These are phyloP conservation scores for Trypanosoma conorhini DNA, from an alignment of 208 protist species.

Conservation along the genomic window DNA sequence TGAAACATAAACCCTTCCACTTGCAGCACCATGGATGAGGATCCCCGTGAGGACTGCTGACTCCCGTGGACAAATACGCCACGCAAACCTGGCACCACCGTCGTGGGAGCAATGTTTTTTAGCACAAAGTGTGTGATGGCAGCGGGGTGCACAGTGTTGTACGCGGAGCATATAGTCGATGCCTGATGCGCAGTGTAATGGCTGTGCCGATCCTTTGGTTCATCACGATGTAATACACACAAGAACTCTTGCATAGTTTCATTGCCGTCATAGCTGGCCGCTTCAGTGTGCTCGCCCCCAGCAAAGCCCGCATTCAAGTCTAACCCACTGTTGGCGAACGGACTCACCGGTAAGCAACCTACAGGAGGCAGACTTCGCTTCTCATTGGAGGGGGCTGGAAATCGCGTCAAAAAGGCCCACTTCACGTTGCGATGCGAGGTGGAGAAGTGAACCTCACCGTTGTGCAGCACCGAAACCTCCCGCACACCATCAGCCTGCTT, in stretches of 20 bases:
- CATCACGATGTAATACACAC: conserved; percentile 79
- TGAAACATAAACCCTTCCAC: conserved; percentile 40
- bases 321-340: conserved; percentile 4
- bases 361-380: background rate
- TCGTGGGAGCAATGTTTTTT: conserved; percentile 47
- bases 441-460: conserved; percentile 51
- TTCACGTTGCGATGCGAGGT: conserved; percentile 58
- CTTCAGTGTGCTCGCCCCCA: background rate
- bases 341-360: conserved; percentile 5
- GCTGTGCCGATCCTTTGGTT: conserved; percentile 54
- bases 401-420: conserved; percentile 63
- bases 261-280: background rate
- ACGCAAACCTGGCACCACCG: conserved; percentile 44
- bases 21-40: conserved; percentile 26
- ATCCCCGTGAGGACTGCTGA: conserved; percentile 25
- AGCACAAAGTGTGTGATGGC: conserved; percentile 56
- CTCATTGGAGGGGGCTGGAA: conserved; percentile 25
- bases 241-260: conserved; percentile 54
- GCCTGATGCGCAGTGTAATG: conserved; percentile 56
- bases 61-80: conserved; percentile 71
- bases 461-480: conserved; percentile 58
- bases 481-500: conserved; percentile 46
- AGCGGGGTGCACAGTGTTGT: conserved; percentile 43
- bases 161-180: conserved; percentile 60
- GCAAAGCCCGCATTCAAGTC: background rate